Evolutionary conservation across 2,329 filamentous ascomycete genomes (phyloP), one percentile per base, ranked within the genome.

Genomic region (Fusarium chuoi): DNA sequence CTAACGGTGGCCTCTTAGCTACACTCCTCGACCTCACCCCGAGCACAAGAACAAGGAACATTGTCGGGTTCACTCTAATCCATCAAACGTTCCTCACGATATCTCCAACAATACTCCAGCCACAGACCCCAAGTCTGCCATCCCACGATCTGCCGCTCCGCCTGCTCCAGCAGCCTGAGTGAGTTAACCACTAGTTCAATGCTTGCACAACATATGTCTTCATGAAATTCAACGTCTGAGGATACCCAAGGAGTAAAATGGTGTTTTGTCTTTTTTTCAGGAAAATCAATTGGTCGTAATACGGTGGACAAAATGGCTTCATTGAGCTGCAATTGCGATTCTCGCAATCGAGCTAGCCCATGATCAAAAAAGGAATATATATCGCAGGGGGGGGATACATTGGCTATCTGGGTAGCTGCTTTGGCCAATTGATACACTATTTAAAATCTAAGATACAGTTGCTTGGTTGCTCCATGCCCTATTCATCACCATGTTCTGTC

Each of bases 391-490:
- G 62, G 59, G 49, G 62, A 61, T 70, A 70, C 58, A 61, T 70
- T 63, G 59, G 64, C 58, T 70, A 62, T 44, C 39, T 36, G 39
- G 36, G 57, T 60, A 62, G 64, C 33, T 73, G 38, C 18, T 26
- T 42, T 46, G 54, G 35, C 68, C 73, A 70, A 76, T 76, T 73
- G 74, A 73, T 78, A 78, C 70, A 78, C 77, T 75, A 78, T 76
- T 75, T 77, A 71, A 75, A 57, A 56, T 77, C 70, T 78, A 79
- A 70, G 77, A 76, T 79, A 78, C 74, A 77, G 48, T 68, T 69
- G 55, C 55, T 73, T 73, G 52, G 62, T 67, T 70, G 55, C 65
- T 75, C 73, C 72, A 48, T 65, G 28, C 68, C 65, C 61, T 75
- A 48, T 59, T 70, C 52, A 36, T 64, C 52, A 49, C 63, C 33